Evolutionary conservation across 2,329 filamentous ascomycete genomes (phyloP).

Genomic region (Cercospora zeae-maydis): DNA sequence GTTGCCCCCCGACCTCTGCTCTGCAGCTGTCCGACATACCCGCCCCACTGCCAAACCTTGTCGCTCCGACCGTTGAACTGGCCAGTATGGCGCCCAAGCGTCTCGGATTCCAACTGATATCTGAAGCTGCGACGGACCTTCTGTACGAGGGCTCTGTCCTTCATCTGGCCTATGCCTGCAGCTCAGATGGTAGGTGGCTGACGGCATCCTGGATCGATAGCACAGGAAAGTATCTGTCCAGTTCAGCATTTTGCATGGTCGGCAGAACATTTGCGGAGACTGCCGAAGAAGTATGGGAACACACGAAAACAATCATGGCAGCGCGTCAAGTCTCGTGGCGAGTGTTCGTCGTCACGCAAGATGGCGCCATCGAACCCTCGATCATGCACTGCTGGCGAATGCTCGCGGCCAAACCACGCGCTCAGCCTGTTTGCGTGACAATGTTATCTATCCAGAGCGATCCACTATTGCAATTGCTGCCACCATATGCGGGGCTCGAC

Average conservation of each 20-base stretch:
- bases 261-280: slow-evolving; percentile 62
- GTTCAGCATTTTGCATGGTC: slow-evolving; percentile 66
- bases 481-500: slow-evolving; percentile 13
- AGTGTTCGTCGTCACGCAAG: slow-evolving; percentile 59
- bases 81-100: slow-evolving; percentile 66
- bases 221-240: slow-evolving; percentile 68
- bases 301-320: slow-evolving; percentile 66
- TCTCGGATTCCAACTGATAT: slow-evolving; percentile 70
- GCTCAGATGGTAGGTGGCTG: slow-evolving; percentile 72
- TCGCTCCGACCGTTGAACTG: slow-evolving; percentile 68
- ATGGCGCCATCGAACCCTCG: slow-evolving; percentile 17
- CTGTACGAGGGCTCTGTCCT: slow-evolving; percentile 76
- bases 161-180: slow-evolving; percentile 74
- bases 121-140: slow-evolving; percentile 66
- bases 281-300: slow-evolving; percentile 73
- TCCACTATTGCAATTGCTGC: slow-evolving; percentile 22
- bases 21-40: slow-evolving; percentile 29
- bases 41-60: slow-evolving; percentile 46
- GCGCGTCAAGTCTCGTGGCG: slow-evolving; percentile 71
- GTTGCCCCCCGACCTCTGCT: slow-evolving; percentile 53
- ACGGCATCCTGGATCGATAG: slow-evolving; percentile 79
- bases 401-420: slow-evolving; percentile 36
- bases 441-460: slow-evolving; percentile 24
- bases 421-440: slow-evolving; percentile 36
- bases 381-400: slow-evolving; percentile 28